Base-by-base conservation (phyloP, 192 early-diverging fungal genomes). In the Linnemannia exigua region DNA sequence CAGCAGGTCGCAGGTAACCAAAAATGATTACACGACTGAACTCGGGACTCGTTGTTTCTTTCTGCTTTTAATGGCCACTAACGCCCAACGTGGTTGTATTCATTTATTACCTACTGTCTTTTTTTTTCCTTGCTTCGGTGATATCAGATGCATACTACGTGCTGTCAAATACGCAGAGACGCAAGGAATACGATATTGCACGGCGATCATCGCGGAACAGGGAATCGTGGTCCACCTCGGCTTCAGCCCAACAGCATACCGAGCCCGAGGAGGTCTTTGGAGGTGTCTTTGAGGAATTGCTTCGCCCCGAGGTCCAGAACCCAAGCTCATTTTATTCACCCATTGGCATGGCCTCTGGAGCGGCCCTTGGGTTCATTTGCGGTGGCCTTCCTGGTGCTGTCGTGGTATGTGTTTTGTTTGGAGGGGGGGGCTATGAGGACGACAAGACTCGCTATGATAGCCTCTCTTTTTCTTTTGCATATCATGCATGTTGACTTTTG, bases 271-370 rank as follows among this genome's bases (percentile, higher is more conserved):
- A 79, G 35, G 87, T 96, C 54, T 97, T 97, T 88, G 94, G 94
- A 28, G 88, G 91, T 31, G 95, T 96, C 51, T 96, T 97, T 88
- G 95, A 96, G 72, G 96, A 97, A 68, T 84, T 97, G n/a, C 82
- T 97, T 73, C 89, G 92, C 25, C 92, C 95, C 0, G 92, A 96
- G 75, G 92, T 96, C 2, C 76, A 88, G 58, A 82, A 92, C 76
- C 92, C 93, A 17, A 47, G 54, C n/a, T 89, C 78, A 70, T 94
- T 93, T 81, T 93, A 92, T 90, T 82, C 91, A 35, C 93, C 95
- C 75, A 86, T 95, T 89, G 93, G 96, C 58, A 82, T 89, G 83
- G 91, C 81, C 36, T 89, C 94, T 67, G 96, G 96, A 8, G 93
- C 88, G n/a, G 88, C 92, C 5, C 82, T 96, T n/a, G 96, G 95